phyloP scores from a whole-genome alignment of 768 basidiomycete genomes.

The Auricularia sp. region DNA sequence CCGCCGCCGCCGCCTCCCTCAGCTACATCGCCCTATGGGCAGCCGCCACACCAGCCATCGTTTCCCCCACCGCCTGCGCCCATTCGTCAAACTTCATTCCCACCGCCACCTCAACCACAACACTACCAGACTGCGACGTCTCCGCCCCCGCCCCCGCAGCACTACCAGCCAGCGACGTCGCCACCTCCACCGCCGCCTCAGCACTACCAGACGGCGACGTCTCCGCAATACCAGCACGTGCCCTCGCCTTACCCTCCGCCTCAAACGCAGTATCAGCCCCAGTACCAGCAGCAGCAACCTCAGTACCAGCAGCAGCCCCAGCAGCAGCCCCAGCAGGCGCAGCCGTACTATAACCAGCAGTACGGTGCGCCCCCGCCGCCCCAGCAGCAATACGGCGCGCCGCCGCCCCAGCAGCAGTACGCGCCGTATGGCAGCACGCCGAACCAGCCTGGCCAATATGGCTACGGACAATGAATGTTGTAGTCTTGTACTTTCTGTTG shows the following conservation, averaged over 20 bases:
- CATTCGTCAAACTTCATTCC: neutral
- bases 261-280: neutral
- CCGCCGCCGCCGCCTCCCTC: neutral
- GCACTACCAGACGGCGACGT: neutral
- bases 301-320: no score
- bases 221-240: neutral
- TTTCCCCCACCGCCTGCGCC: neutral
- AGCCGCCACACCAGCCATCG: neutral
- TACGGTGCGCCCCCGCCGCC: neutral
- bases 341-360: neutral
- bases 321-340: neutral
- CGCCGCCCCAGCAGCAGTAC: neutral
- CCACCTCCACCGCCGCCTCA: neutral
- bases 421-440: neutral
- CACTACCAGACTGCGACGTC: neutral
- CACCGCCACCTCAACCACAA: neutral
- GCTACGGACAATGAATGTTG: neutral
- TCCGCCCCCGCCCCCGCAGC: neutral
- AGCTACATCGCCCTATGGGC: neutral
- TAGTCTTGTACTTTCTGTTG: neutral
- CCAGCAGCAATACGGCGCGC: neutral
- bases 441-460: neutral
- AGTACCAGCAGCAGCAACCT: no score
- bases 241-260: neutral
- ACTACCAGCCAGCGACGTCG: neutral